These are phyloP conservation scores for Phytopythium boreale DNA, from an alignment of 352 stramenopile species.

Conservation along the genomic window DNA sequence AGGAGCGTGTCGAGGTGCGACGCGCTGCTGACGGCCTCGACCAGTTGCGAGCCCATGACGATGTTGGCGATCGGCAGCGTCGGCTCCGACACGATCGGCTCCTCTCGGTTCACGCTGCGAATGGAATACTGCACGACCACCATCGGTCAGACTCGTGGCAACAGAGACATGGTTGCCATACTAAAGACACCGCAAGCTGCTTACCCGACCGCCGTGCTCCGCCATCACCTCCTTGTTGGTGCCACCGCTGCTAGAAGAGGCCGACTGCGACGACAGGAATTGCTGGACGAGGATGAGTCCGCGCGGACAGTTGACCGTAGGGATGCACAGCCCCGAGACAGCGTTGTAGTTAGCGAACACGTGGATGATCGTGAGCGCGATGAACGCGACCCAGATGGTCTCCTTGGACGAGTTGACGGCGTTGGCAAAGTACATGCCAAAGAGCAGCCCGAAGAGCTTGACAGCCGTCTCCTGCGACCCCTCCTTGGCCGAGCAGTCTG, in stretches of 20 bases:
- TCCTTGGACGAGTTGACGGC: conserved; percentile 56
- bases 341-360: conserved; percentile 93
- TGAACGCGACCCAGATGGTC: conserved; percentile 90
- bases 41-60: conserved; percentile 61
- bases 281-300: conserved; percentile 52
- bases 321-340: conserved; percentile 86
- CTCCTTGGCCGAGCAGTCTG: conserved; percentile 95
- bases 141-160: not conserved
- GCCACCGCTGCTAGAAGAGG: conserved; percentile 1
- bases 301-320: conserved; percentile 84
- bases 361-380: conserved; percentile 91
- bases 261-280: conserved; percentile 21
- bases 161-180: not conserved
- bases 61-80: conserved; percentile 42
- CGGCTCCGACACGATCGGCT: conserved; percentile 54
- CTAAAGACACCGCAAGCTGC: not conserved
- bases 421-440: conserved; percentile 85
- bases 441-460: conserved; percentile 91
- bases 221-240: conserved; percentile 22
- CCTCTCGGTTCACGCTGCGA: conserved; percentile 56
- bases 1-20: conserved; percentile 45
- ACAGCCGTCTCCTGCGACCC: conserved; percentile 95
- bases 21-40: conserved; percentile 27
- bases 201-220: conserved; percentile 24
- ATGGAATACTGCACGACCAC: conserved; percentile 36